Conservation (phyloP, 169 alveolate genomes). For the Amoebophrya sp. region DNA sequence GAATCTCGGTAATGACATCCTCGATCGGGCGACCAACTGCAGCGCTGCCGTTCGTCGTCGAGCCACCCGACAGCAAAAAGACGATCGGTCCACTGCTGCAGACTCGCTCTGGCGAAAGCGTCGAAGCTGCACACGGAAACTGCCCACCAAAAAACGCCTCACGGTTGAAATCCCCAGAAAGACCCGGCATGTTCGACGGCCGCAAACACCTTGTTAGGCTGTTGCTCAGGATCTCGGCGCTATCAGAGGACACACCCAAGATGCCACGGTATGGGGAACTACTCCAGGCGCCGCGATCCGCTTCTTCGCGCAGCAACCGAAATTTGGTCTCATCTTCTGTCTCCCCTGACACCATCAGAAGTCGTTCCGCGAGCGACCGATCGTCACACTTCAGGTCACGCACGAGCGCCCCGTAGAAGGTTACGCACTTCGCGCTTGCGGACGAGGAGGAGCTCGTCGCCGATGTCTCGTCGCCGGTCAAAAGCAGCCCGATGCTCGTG, state of each 20-base stretch:
- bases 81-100: not conserved
- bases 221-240: not conserved
- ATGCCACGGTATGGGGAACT: too few relatives aligned
- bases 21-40: not conserved
- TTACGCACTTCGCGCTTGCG: not conserved
- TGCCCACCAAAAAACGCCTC: not conserved
- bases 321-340: not conserved
- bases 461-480: not conserved
- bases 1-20: not conserved
- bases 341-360: not conserved
- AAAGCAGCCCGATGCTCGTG: not conserved
- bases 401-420: not conserved
- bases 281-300: not conserved
- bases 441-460: not conserved
- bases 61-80: not conserved
- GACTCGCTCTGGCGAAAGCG: not conserved
- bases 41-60: not conserved
- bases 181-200: not conserved
- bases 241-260: not conserved
- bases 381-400: not conserved
- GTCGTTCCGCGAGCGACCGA: not conserved
- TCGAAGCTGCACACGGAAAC: not conserved
- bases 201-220: not conserved
- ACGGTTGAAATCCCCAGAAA: not conserved
- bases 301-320: not conserved